Percentiles rank a stretch among this genome's conserved stretches.
phyloP scores from a whole-genome alignment of 2,329 filamentous ascomycete genomes.

The Neofusicoccum sp. region DNA sequence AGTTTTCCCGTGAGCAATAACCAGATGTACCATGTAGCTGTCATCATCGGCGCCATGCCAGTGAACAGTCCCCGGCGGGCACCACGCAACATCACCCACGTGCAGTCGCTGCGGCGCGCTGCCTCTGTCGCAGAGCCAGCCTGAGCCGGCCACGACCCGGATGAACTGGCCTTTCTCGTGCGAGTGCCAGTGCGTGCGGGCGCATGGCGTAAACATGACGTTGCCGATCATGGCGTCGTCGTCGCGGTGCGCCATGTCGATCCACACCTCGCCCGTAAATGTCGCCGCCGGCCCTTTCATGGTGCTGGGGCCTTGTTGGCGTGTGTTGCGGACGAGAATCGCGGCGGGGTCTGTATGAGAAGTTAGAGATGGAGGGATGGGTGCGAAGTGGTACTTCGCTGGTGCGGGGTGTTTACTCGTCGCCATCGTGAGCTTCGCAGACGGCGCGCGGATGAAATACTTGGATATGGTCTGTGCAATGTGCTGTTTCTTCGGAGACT shows the following conservation, averaged over 20 bases:
- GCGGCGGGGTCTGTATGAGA: neutral
- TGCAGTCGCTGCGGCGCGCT: slow-evolving; percentile 36
- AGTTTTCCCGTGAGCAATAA: slow-evolving; percentile 38
- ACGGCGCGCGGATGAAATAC: too few species aligned
- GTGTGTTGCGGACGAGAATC: neutral
- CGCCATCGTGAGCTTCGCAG: too few species aligned
- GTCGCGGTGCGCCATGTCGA: slow-evolving; percentile 28
- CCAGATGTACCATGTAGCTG: slow-evolving; percentile 43
- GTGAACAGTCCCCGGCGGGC: slow-evolving; percentile 42
- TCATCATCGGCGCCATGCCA: slow-evolving; percentile 46
- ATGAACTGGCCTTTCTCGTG: slow-evolving; percentile 48
- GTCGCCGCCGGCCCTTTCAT: slow-evolving; percentile 20
- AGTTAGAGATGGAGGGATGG: neutral
- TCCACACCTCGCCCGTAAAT: slow-evolving; percentile 26
- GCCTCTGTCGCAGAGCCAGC: slow-evolving; percentile 46
- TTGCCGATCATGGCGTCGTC: slow-evolving; percentile 34
- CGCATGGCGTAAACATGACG: slow-evolving; percentile 45
- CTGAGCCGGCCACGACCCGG: slow-evolving; percentile 40
- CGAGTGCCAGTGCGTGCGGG: slow-evolving; percentile 48
- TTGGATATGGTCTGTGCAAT: too few species aligned
- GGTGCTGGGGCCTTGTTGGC: neutral
- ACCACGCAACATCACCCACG: slow-evolving; percentile 44
- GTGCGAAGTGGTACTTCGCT: neutral
- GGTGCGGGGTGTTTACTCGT: too few species aligned
- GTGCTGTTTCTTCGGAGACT: too few species aligned